phyloP scores from a whole-genome alignment of 345 rosid genomes.

The Sisymbrium altissimum region DNA sequence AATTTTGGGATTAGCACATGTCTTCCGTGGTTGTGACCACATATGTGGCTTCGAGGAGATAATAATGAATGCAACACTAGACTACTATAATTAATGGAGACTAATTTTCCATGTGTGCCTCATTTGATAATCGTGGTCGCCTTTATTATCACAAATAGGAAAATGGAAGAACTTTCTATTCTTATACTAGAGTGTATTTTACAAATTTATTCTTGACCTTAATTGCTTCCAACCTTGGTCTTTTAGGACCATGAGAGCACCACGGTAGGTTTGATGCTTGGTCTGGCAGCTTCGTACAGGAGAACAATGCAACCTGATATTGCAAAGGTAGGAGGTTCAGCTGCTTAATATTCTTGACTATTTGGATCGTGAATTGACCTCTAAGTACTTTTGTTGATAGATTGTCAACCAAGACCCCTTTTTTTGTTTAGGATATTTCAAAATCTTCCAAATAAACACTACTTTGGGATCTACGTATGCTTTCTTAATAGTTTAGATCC shows the following conservation, averaged over 20 bases:
- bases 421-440: not conserved
- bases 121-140: not conserved
- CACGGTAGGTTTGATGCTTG: constrained; percentile 90
- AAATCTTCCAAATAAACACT: constrained; percentile 1
- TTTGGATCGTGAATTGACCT: constrained; percentile 18
- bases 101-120: constrained; percentile 9
- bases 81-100: constrained; percentile 5
- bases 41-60: constrained; percentile 4
- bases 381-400: not conserved
- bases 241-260: constrained; percentile 90
- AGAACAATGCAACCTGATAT: constrained; percentile 94
- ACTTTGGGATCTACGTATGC: not conserved
- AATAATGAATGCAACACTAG: constrained; percentile 8
- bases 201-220: not conserved
- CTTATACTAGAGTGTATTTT: not conserved
- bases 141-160: not conserved
- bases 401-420: constrained; percentile 5
- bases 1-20: not conserved
- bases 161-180: not conserved
- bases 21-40: not conserved
- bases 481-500: constrained; percentile 2
- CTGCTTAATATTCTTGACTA: constrained; percentile 12
- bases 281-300: constrained; percentile 90
- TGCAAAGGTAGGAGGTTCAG: constrained; percentile 58
- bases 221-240: constrained; percentile 16